Conservation (phyloP, 495 filamentous ascomycete species). For the Neurospora terricola region DNA sequence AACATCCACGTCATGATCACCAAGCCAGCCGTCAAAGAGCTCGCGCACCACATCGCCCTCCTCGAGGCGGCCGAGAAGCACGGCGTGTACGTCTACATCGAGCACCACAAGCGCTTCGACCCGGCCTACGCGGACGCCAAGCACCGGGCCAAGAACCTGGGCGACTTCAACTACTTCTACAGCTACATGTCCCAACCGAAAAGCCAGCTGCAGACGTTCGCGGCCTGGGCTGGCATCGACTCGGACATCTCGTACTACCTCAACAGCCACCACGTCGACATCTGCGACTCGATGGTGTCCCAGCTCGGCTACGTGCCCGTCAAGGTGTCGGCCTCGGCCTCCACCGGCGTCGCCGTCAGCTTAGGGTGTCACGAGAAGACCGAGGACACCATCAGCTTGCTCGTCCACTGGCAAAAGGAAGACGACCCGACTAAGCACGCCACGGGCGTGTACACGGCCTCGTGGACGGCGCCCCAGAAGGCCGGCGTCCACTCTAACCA, state of each 20-base stretch:
- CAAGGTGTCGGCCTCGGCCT: slow-evolving; percentile 67
- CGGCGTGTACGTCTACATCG: slow-evolving; percentile 83
- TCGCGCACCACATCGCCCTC: slow-evolving; percentile 67
- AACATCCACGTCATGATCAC: slow-evolving; percentile 86
- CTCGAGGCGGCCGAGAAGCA: slow-evolving; percentile 61
- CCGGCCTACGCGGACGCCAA: slow-evolving; percentile 81
- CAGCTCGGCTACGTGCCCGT: slow-evolving; percentile 58
- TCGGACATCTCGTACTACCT: slow-evolving; percentile 92
- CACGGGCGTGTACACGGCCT: slow-evolving; percentile 88
- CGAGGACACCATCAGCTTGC: slow-evolving; percentile 85
- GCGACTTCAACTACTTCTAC: slow-evolving; percentile 97
- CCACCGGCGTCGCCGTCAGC: slow-evolving; percentile 56
- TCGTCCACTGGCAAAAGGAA: slow-evolving; percentile 79
- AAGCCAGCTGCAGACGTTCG: slow-evolving; percentile 87
- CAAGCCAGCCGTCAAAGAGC: slow-evolving; percentile 83
- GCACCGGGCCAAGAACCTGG: slow-evolving; percentile 62
- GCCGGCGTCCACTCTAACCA: slow-evolving; percentile 91
- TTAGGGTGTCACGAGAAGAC: slow-evolving; percentile 72
- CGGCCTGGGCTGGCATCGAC: slow-evolving; percentile 86
- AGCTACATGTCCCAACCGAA: slow-evolving; percentile 96
- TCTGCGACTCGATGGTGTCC: slow-evolving; percentile 81
- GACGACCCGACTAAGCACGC: slow-evolving; percentile 55
- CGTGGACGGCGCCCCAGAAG: slow-evolving; percentile 86
- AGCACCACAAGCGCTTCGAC: slow-evolving; percentile 95
- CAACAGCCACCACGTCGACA: slow-evolving; percentile 87